phyloP scores from a whole-genome alignment of 2,329 filamentous ascomycete genomes.

The Cercospora sp. region DNA sequence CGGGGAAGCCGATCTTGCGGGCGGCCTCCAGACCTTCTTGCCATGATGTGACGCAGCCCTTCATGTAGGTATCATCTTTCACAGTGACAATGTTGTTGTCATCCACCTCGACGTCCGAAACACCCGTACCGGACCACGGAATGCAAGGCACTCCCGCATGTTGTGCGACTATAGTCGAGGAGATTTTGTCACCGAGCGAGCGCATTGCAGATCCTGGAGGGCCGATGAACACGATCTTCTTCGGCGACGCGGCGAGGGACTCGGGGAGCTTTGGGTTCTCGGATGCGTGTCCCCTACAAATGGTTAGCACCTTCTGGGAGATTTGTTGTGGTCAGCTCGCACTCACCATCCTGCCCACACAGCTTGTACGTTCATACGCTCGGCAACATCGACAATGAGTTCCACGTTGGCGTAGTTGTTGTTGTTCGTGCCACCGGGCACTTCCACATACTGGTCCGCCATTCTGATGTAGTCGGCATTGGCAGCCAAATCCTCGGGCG shows the following conservation, averaged over 20 bases:
- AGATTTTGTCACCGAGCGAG: conserved; percentile 98
- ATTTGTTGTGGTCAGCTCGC: not conserved
- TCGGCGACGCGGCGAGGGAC: conserved; percentile 89
- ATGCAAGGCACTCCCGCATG: conserved; percentile 96
- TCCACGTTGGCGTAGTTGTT: conserved; percentile 99
- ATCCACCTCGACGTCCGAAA: conserved; percentile 77
- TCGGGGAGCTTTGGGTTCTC: conserved; percentile 98
- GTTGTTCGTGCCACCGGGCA: conserved; percentile 98
- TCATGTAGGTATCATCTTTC: conserved; percentile 77
- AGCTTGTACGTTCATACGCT: conserved; percentile 97
- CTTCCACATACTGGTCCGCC: conserved; percentile 99
- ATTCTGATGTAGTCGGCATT: conserved; percentile 99
- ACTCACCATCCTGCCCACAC: conserved; percentile 97
- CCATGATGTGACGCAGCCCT: conserved; percentile 87
- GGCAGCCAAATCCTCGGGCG: conserved; percentile 92
- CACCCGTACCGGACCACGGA: conserved; percentile 97
- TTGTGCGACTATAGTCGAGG: conserved; percentile 97
- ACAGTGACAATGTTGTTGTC: conserved; percentile 88
- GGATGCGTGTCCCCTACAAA: conserved; percentile 83
- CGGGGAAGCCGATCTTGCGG: conserved; percentile 89
- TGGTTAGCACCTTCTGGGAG: conserved; percentile 27
- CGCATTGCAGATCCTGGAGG: conserved; percentile 98
- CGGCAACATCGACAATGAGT: conserved; percentile 96
- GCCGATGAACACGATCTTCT: conserved; percentile 99
- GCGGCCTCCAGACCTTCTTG: conserved; percentile 87